phyloP scores from a whole-genome alignment of 2,329 filamentous ascomycete genomes.

The Zymoseptoria tritici region DNA sequence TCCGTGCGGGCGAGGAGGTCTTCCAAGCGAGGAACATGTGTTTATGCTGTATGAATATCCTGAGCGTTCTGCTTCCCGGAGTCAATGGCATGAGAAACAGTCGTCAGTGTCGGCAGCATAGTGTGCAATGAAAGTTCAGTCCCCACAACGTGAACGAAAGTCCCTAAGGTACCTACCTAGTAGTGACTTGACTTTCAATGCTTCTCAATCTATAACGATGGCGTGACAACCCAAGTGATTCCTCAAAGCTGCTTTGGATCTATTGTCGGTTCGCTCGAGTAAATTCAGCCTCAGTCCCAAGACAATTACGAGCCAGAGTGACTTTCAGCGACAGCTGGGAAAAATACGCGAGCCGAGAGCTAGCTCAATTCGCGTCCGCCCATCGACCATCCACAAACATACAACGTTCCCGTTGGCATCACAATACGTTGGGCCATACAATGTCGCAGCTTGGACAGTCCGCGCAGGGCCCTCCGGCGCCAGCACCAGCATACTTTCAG shows the following conservation, averaged over 20 bases:
- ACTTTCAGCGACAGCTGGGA: slow-evolving; percentile 1
- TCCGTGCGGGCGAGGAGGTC: not conserved
- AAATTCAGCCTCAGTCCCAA: not conserved
- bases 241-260: too few species aligned
- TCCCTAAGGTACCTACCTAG: too few species aligned
- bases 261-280: not conserved
- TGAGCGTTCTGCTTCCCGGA: not conserved
- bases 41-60: not conserved
- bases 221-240: too few species aligned
- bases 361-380: not conserved
- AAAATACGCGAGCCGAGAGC: slow-evolving; percentile 1
- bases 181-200: too few species aligned
- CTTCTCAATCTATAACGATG: too few species aligned
- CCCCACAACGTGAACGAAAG: too few species aligned
- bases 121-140: too few species aligned
- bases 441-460: slow-evolving; percentile 1
- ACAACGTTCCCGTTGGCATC: not conserved
- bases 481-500: slow-evolving; percentile 53
- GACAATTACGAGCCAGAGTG: not conserved
- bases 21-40: not conserved
- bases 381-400: not conserved
- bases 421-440: not conserved
- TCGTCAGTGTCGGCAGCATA: not conserved
- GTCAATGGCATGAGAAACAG: not conserved
- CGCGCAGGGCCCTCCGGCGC: slow-evolving; percentile 5